Evolutionary conservation across 2,329 filamentous ascomycete species (phyloP).

Genomic region (Fonsecaea multimorphosa): DNA sequence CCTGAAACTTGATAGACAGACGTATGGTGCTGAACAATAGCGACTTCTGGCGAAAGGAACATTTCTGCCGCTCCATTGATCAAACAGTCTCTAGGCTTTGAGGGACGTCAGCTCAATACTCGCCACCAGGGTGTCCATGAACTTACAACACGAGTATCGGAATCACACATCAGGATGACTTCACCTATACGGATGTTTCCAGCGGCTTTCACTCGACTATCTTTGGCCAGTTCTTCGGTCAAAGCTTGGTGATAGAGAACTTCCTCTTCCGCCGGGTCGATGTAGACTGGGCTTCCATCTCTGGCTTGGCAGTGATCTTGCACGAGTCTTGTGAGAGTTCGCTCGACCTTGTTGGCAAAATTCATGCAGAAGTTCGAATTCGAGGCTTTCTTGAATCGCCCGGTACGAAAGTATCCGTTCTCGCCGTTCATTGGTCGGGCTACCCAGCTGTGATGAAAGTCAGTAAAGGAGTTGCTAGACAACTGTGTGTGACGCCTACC

Average conservation of each 20-base stretch:
- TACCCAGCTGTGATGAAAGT: conserved; percentile 44
- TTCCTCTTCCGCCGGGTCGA: conserved; percentile 28
- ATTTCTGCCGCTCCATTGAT: conserved; percentile 72
- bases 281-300: conserved; percentile 29
- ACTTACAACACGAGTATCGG: conserved; percentile 65
- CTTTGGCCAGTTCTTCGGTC: conserved; percentile 57
- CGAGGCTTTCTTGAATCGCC: conserved; percentile 28
- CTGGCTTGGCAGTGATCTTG: conserved; percentile 22
- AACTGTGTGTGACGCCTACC: conserved; percentile 34
- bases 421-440: conserved; percentile 54
- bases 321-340: conserved; percentile 26
- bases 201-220: conserved; percentile 67
- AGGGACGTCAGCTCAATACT: conserved; percentile 13
- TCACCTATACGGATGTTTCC: conserved; percentile 86
- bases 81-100: conserved; percentile 65
- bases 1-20: conserved; percentile 76
- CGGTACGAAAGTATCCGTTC: conserved; percentile 47
- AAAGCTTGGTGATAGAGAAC: conserved; percentile 41
- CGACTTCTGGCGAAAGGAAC: conserved; percentile 71
- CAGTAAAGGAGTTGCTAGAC: conserved; percentile 18
- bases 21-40: conserved; percentile 72
- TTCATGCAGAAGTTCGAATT: conserved; percentile 30
- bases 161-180: conserved; percentile 73
- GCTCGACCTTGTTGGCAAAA: conserved; percentile 27
- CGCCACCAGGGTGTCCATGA: conserved; percentile 13